These are phyloP conservation scores for Narthecium ossifragum DNA, from an alignment of 106 monocot species.

Conservation along the genomic window DNA sequence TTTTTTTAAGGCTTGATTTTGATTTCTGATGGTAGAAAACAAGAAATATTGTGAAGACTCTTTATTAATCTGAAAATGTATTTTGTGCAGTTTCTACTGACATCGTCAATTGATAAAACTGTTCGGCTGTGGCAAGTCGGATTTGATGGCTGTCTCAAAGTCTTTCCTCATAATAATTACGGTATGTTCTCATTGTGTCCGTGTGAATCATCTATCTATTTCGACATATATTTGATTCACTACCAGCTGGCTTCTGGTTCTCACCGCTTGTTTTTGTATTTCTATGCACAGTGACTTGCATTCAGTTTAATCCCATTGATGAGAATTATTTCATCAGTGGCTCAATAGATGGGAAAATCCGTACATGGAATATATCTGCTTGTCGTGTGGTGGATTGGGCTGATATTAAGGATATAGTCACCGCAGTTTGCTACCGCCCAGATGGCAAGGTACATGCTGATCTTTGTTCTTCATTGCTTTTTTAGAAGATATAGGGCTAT, in stretches of 20 bases:
- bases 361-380: conserved; percentile 39
- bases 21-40: neutral
- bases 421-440: conserved; percentile 53
- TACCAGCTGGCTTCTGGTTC: neutral
- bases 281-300: conserved; percentile 49
- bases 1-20: too few species aligned
- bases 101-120: conserved; percentile 66
- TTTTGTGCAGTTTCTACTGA: conserved; percentile 55
- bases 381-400: conserved; percentile 57
- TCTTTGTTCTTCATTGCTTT: neutral
- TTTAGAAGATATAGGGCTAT: neutral
- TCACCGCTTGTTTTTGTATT: neutral
- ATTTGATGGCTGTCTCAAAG: conserved; percentile 33
- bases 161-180: conserved; percentile 56
- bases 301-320: conserved; percentile 60
- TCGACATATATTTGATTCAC: neutral
- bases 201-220: neutral
- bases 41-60: too few species aligned
- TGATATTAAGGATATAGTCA: conserved; percentile 56
- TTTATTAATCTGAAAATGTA: neutral
- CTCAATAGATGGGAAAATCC: conserved; percentile 68
- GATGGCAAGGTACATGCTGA: conserved; percentile 51
- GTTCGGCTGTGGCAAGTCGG: conserved; percentile 61
- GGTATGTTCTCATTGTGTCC: conserved; percentile 20
- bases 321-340: conserved; percentile 65